A percentile compares a stretch with the other conserved stretches of the same genome.
These are phyloP conservation scores for Pyrus hybrid DNA, from an alignment of 331 rosid species.

Conservation along the genomic window DNA sequence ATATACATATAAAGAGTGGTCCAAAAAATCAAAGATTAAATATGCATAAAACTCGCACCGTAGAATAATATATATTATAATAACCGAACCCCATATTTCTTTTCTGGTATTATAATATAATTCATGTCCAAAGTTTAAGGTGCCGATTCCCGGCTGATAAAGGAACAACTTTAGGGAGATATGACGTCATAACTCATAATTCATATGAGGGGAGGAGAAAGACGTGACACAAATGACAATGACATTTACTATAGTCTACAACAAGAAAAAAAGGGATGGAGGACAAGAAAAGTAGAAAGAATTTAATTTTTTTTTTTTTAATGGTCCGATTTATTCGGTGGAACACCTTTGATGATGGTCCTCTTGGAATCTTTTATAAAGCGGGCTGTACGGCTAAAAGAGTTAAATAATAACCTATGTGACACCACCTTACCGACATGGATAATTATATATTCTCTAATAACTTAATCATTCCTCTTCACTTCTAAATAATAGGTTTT, in stretches of 20 bases:
- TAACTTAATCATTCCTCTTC: too few species aligned
- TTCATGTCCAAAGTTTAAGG: not conserved
- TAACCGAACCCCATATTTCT: not conserved
- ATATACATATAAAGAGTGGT: too few species aligned
- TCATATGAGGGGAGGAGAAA: not conserved
- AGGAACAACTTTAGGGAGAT: not conserved
- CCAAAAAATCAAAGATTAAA: too few species aligned
- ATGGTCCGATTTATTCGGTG: conserved; percentile 14
- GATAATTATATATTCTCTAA: not conserved
- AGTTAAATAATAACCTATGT: not conserved
- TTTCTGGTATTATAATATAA: not conserved
- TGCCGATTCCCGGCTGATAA: not conserved
- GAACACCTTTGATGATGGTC: conserved; percentile 17
- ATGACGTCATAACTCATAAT: not conserved
- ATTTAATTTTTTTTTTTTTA: not conserved
- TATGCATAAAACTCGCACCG: too few species aligned
- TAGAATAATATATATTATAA: too few species aligned
- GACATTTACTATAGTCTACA: too few species aligned
- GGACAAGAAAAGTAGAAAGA: conserved; percentile 6
- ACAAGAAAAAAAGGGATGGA: conserved; percentile 6
- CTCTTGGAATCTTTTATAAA: conserved; percentile 15
- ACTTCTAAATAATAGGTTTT: fast-evolving
- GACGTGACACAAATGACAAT: not conserved
- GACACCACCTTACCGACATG: not conserved
- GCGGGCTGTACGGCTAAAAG: not conserved